Percentiles rank a stretch among this genome's conserved stretches.
These are phyloP conservation scores for Phtheirospermum japonicum DNA, from an alignment of 257 asterid species.

Conservation along the genomic window DNA sequence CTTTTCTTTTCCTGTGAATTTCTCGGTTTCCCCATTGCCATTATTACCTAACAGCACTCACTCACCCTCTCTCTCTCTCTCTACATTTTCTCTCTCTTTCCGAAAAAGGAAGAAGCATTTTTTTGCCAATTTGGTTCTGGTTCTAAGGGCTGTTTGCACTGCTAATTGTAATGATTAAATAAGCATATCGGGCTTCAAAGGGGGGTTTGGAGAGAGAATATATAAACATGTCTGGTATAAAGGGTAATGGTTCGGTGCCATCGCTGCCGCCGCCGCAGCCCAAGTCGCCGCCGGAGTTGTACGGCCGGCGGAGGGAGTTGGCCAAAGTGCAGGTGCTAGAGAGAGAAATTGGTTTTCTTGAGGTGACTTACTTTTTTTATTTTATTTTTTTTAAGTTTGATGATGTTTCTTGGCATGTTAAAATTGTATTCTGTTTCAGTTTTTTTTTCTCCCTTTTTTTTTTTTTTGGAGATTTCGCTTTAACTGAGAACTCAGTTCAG, in stretches of 20 bases:
- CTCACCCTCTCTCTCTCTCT: no score
- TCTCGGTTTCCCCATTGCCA: not conserved
- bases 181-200: not conserved
- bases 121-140: no score
- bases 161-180: not conserved
- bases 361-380: constrained; percentile 37
- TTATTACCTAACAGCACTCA: constrained; percentile 14
- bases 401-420: no score
- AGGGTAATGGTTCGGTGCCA: constrained; percentile 39
- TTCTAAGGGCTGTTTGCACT: no score
- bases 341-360: constrained; percentile 77
- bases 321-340: constrained; percentile 78
- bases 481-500: no score
- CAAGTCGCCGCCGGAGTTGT: constrained; percentile 92
- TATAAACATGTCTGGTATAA: constrained; percentile 37
- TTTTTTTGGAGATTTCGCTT: no score
- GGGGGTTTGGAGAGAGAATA: not conserved
- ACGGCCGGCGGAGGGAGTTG: constrained; percentile 75
- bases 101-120: no score
- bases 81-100: constrained; percentile 21
- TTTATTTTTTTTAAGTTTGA: not conserved
- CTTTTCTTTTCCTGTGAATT: no score
- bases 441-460: not conserved
- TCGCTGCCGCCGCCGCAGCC: constrained; percentile 89
- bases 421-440: constrained; percentile 4